Base-by-base conservation (phyloP, 192 early-diverging fungal genomes). In the Coemansia aciculifera region DNA sequence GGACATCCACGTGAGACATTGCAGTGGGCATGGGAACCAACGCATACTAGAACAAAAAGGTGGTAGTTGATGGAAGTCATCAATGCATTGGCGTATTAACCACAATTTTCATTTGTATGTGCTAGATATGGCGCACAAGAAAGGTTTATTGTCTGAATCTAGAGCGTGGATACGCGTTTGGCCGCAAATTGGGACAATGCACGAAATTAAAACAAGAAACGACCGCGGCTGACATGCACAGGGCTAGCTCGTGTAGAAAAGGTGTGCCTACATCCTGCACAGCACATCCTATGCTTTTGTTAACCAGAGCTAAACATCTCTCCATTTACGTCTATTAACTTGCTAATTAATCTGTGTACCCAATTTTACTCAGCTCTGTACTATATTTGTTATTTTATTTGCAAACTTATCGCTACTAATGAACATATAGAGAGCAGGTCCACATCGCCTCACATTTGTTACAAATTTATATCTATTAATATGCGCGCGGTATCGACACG, bases 31-130 rank as follows among this genome's bases (percentile, higher is more conserved):
- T n/a, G 13, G 8, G 56, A 59, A 59, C 4, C n/a, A 36, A 38
- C 32, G 5, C 59, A 36, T 8, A 39, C 37, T 38, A 31, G 59
- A 36, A 21, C 34, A 36, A 7, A 36, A 60, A 13, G 27, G 51
- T 3, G 27, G 44, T 12, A 12, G 46, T 19, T 48, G 46, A 48
- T 9, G 6, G 31, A 34, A 8, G 27, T 31, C 21, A 32, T 60
- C 36, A 60, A 60, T 60, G 59, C 59, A 60, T 21, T 60, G 3
- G 32, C 9, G 7, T 60, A 39, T 38, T 60, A 13, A 60, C 54
- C 54, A 39, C 59, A 38, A 2, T 39, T 39, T 60, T 13, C 59
- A 39, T 19, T 39, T 60, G 59, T 60, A 19, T 60, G 21, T 60
- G 59, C 17, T 23, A 3, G 59, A 38, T 19, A 38, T 10, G 34